Evolutionary conservation across 2,329 filamentous ascomycete genomes (phyloP), one percentile per base, ranked within the genome.

Genomic region (Trichoderma afroharzianum): DNA sequence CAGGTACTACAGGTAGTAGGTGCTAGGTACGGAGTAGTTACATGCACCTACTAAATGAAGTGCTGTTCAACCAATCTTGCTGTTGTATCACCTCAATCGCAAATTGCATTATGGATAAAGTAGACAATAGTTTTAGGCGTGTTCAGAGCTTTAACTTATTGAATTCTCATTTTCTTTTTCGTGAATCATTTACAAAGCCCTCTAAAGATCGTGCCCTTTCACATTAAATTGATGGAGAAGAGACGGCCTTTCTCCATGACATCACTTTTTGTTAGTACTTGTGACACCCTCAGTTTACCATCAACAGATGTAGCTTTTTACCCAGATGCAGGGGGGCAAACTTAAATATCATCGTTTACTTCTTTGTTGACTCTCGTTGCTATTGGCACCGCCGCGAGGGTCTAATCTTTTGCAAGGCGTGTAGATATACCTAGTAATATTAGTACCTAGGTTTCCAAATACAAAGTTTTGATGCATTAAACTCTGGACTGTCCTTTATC

Each of bases 111-210:
- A 53, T 53, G 11, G 2, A 1, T 53, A 43, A 43, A 43, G 6
- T 43, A 43, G n/a, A n/a, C 39, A 43, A 0, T 0, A n/a, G 7
- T 0, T 43, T 18, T n/a, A n/a, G 3, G 0, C 15, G 1, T n/a
- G 0, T 24, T 12, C 6, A 24, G 11, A 24, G 11, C 47, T 53
- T 14, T 53, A 9, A 1, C 3, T 43, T 2, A 43, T 43, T 4
- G 15, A 0, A n/a, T 43, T 1, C 6, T 53, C 21, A 0, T 24
- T 53, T 14, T 53, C 11, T 24, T 12, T 24, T 53, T 53, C 11
- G n/a, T 53, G n/a, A 6, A 53, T 24, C 14, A 24, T 21, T 43
- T n/a, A 43, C 39, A 43, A 43, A n/a, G 15, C 5, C 21, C 47
- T 24, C 6, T 12, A 53, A 50, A 53, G 33, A 53, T 53, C 39